Evolutionary conservation across 208 protist species (phyloP).

Genomic region (Acanthamoeba sp.): DNA sequence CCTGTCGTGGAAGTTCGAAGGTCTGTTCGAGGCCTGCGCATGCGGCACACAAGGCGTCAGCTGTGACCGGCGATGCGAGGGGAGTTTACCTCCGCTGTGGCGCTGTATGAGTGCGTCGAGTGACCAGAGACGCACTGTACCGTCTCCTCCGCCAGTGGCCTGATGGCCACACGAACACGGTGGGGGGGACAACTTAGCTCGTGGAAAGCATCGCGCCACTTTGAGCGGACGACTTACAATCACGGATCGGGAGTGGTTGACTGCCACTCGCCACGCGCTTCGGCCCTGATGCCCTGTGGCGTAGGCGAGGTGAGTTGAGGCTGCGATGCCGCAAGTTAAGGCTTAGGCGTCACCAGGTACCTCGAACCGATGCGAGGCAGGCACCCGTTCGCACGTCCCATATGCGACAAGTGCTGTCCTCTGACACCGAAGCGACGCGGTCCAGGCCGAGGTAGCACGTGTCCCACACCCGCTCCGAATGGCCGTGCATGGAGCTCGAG

Average conservation of each 20-base stretch:
- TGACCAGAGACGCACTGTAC: constrained; percentile 38
- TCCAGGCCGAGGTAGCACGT: neutral
- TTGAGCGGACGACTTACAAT: neutral
- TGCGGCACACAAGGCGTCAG: neutral
- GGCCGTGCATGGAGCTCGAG: constrained; percentile 48
- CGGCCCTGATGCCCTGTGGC: constrained; percentile 50
- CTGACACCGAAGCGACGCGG: constrained; percentile 32
- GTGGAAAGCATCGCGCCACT: neutral
- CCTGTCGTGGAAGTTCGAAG: neutral
- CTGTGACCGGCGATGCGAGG: neutral
- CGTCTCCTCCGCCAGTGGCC: constrained; percentile 57
- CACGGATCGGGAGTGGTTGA: neutral
- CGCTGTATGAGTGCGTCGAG: neutral
- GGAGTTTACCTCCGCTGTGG: constrained; percentile 21
- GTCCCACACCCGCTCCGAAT: constrained; percentile 61
- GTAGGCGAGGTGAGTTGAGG: too few relatives aligned
- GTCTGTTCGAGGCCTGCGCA: neutral
- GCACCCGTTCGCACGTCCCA: constrained; percentile 40
- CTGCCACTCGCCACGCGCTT: constrained; percentile 53
- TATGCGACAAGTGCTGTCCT: constrained; percentile 62
- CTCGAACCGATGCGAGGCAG: constrained; percentile 27
- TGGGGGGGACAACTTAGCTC: too few relatives aligned
- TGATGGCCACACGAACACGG: neutral
- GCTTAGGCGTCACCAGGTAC: neutral
- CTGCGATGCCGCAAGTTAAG: neutral